These are phyloP conservation scores for Quercus bicolor DNA, from an alignment of 306 rosid species.

Conservation along the genomic window DNA sequence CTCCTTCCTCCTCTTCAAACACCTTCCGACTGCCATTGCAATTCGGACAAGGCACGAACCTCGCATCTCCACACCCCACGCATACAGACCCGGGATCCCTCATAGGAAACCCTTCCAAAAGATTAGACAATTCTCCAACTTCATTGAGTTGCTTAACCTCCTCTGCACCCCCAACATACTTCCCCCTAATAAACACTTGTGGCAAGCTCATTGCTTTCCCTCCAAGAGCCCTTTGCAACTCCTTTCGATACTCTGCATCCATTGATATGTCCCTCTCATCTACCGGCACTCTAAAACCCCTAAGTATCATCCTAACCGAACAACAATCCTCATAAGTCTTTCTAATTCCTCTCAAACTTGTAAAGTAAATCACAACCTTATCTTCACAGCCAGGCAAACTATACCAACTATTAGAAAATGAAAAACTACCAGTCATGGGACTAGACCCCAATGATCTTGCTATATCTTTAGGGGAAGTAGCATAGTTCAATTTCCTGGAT, in stretches of 20 bases:
- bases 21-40: conserved; percentile 76
- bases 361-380: conserved; percentile 60
- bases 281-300: conserved; percentile 57
- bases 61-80: conserved; percentile 60
- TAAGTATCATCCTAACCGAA: conserved; percentile 52
- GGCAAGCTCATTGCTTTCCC: conserved; percentile 51
- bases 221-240: conserved; percentile 43
- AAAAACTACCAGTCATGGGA: conserved; percentile 38
- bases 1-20: conserved; percentile 50
- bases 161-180: conserved; percentile 68
- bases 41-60: conserved; percentile 67
- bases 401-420: conserved; percentile 21
- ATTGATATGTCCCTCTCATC: conserved; percentile 83
- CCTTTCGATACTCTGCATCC: conserved; percentile 69
- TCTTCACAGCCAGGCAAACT: conserved; percentile 46
- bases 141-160: conserved; percentile 61
- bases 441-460: conserved; percentile 50
- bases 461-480: conserved; percentile 18
- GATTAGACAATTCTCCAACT: conserved; percentile 52
- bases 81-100: conserved; percentile 56
- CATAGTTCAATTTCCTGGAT: conserved; percentile 46
- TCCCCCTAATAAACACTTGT: conserved; percentile 63
- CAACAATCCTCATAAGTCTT: conserved; percentile 78
- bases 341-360: conserved; percentile 74
- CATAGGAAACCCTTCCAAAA: conserved; percentile 49